Evolutionary conservation across 2,329 filamentous ascomycete species (phyloP).

Genomic region (Epichloe elymi): DNA sequence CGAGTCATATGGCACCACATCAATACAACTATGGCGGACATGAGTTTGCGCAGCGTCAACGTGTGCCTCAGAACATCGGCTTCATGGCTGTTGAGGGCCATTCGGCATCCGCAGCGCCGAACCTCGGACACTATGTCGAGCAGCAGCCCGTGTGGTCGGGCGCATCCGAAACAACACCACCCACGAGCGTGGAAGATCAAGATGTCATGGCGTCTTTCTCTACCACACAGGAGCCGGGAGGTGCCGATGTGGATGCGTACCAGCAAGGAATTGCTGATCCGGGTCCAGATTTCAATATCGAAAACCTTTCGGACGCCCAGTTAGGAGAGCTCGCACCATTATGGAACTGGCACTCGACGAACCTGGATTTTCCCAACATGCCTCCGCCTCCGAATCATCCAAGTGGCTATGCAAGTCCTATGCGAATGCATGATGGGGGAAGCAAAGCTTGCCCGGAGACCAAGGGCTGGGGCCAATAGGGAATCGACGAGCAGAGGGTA

Average conservation of each 20-base stretch:
- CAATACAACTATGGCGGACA: neutral
- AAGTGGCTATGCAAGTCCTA: neutral
- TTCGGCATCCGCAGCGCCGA: neutral
- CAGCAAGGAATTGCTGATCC: neutral
- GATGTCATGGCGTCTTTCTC: conserved; percentile 1
- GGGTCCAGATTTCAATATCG: conserved; percentile 8
- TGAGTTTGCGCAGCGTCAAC: neutral
- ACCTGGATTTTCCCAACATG: conserved; percentile 7
- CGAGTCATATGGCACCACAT: neutral
- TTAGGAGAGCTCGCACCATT: conserved; percentile 12
- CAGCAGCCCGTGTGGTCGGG: neutral
- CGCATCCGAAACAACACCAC: neutral
- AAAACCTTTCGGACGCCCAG: conserved; percentile 11
- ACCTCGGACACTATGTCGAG: neutral
- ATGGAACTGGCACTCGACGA: conserved; percentile 13
- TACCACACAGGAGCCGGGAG: neutral
- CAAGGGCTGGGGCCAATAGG: neutral
- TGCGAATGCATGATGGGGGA: neutral
- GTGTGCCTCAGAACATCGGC: neutral
- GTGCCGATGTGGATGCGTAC: neutral
- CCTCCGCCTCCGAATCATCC: neutral
- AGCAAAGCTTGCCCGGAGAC: neutral
- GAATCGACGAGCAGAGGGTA: no score
- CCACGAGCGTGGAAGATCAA: neutral
- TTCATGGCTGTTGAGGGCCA: neutral